Percentiles rank a stretch among this genome's conserved stretches.
Evolutionary conservation across 345 rosid species (phyloP).

Genomic region (Citrus cavaleriei): DNA sequence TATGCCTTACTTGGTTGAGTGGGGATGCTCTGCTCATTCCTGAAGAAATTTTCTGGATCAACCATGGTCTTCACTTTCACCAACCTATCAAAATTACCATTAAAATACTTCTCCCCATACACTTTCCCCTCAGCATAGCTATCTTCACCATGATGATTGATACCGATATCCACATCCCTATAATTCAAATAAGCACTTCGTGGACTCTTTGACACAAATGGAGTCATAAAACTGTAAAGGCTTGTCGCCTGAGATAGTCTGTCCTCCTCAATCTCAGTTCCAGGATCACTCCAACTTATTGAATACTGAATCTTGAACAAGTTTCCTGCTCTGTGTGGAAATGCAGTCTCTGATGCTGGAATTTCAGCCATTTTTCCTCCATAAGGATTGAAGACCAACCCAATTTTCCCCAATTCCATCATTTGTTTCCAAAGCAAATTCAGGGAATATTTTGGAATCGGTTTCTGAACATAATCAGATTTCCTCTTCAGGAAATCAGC

Average conservation of each 20-base stretch:
- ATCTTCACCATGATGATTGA: neutral
- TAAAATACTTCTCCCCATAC: conserved; percentile 16
- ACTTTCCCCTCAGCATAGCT: conserved; percentile 13
- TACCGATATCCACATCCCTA: conserved; percentile 23
- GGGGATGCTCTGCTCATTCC: conserved; percentile 21
- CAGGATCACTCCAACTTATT: conserved; percentile 35
- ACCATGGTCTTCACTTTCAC: conserved; percentile 22
- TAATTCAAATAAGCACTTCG: conserved; percentile 25
- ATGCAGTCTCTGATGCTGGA: conserved; percentile 33
- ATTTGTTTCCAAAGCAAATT: conserved; percentile 36
- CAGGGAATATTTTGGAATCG: conserved; percentile 33
- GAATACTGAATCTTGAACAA: conserved; percentile 51
- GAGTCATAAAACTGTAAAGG: conserved; percentile 23
- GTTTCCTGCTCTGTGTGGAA: conserved; percentile 56
- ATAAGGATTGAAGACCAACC: conserved; percentile 43
- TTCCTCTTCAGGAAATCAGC: conserved; percentile 43
- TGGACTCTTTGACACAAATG: conserved; percentile 30
- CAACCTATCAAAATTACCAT: conserved; percentile 21
- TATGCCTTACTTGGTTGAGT: neutral
- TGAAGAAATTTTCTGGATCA: conserved; percentile 26
- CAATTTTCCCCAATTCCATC: conserved; percentile 29
- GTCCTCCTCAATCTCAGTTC: conserved; percentile 2
- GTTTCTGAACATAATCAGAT: conserved; percentile 59
- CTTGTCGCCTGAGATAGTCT: neutral
- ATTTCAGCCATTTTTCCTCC: conserved; percentile 67